These are phyloP conservation scores for Leccinum obscurum DNA, from an alignment of 768 basidiomycete species.

Conservation along the genomic window DNA sequence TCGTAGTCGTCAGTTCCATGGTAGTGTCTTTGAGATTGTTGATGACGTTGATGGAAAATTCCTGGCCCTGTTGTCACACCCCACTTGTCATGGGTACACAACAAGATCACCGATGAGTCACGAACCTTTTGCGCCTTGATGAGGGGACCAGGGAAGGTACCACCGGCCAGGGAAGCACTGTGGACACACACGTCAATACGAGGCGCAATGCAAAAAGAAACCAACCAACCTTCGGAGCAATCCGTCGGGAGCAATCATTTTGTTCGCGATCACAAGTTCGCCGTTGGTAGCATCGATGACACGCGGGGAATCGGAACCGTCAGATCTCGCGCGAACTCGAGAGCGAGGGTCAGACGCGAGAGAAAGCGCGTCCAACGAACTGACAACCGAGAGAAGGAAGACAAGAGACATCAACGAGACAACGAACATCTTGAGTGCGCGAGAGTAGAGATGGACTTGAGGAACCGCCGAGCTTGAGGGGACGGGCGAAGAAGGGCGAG, in stretches of 20 bases:
- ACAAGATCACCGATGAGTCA: not conserved
- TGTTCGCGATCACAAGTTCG: constrained; percentile 43
- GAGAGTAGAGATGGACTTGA: constrained; percentile 16
- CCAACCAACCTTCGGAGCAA: constrained; percentile 38
- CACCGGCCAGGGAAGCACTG: constrained; percentile 46
- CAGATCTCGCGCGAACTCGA: not conserved
- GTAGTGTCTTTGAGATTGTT: constrained; percentile 33
- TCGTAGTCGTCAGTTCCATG: constrained; percentile 37
- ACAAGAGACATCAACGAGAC: constrained; percentile 12
- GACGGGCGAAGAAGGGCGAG: not conserved
- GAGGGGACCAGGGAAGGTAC: constrained; percentile 49
- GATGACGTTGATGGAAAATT: constrained; percentile 39
- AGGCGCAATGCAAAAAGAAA: not conserved
- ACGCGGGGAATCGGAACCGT: constrained; percentile 1
- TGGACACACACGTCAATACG: not conserved
- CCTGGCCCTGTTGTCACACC: constrained; percentile 28
- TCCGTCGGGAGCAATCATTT: constrained; percentile 51
- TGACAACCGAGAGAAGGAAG: constrained; percentile 15
- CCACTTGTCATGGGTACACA: not conserved
- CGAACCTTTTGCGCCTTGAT: constrained; percentile 44
- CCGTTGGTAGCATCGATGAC: constrained; percentile 28
- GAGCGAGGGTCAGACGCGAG: constrained; percentile 10
- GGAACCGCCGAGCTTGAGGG: constrained; percentile 11
- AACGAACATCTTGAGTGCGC: constrained; percentile 24
- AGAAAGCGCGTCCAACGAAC: constrained; percentile 20